A percentile compares a stretch with the other conserved stretches of the same genome.
Conservation (phyloP, 108 stramenopile species). For the Nannochloropsis oceanica region DNA sequence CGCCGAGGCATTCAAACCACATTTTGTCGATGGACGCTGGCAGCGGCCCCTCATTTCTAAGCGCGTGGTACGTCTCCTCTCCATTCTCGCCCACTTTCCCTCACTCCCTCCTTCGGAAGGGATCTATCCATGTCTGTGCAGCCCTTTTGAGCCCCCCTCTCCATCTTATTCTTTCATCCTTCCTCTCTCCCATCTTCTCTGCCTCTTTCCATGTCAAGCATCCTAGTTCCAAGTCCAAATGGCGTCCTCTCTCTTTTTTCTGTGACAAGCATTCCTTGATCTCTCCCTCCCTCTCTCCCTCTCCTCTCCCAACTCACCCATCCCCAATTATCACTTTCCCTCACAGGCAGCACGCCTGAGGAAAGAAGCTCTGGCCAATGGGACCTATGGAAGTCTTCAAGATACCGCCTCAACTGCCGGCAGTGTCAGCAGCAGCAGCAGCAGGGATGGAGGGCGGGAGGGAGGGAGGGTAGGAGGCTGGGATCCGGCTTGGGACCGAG, state of each 20-base stretch:
- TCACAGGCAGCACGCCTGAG: background rate
- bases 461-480: background rate
- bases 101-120: background rate
- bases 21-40: background rate
- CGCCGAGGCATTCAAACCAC: background rate
- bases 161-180: background rate
- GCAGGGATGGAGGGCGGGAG: background rate
- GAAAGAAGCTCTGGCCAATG: background rate
- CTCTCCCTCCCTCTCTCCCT: background rate
- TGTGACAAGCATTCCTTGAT: background rate
- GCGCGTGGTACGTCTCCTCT: background rate
- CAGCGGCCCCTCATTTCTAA: background rate
- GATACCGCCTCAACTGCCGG: background rate
- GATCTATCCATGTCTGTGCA: no score
- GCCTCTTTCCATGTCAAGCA: no score
- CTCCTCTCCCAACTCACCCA: background rate
- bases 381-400: background rate
- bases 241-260: background rate
- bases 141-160: no score
- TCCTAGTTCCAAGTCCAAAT: background rate
- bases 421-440: background rate
- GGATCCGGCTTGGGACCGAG: background rate
- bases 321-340: background rate
- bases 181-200: background rate
- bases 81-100: background rate